Evolutionary conservation across 164 flowering plant genomes (phyloP), one percentile per base, ranked within the genome.

Genomic region (Santalum album): DNA sequence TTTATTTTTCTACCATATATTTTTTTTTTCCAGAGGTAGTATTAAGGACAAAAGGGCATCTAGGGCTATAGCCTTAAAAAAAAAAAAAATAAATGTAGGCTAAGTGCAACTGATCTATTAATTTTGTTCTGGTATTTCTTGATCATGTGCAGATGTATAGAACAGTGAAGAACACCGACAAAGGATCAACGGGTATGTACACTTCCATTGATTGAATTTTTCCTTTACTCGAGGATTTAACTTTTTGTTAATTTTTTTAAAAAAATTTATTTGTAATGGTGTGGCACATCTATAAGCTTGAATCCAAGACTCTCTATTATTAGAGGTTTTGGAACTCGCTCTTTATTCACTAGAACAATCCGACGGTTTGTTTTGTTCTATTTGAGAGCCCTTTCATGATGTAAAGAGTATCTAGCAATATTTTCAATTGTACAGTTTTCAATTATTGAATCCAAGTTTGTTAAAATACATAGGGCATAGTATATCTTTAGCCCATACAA

Each of bases 161-260:
- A 78, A 78, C 86, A 72, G 81, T 81, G 77, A 78, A 81, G 75
- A 78, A 69, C 76, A 81, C 83, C 57, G 81, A 74, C 82, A 90
- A 78, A 70, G 85, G 78, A 59, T n/a, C n/a, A n/a, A 55, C 83
- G 79, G 95, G 90, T 85, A 43, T 4, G 79, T 77, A 63, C 66
- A 66, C 19, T 24, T 32, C 12, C 7, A 24, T 52, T 3, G 21
- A 49, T 12, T 34, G 58, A n/a, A 32, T 54, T 16, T 22, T 39
- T 44, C 4, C 19, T 38, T 15, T 3, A 12, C 17, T 38, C 12
- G 15, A 6, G 2, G 14, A 6, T 14, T 38, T 38, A 6, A 14
- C 2, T 38, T 38, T 7, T 7, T 38, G 2, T 2, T 38, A 6
- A 7, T 14, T 38, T 38, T 38, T 38, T 38, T 38, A 2, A 6